Evolutionary conservation across 192 early-diverging fungal genomes (phyloP).

Genomic region (Dissophora ornata): DNA sequence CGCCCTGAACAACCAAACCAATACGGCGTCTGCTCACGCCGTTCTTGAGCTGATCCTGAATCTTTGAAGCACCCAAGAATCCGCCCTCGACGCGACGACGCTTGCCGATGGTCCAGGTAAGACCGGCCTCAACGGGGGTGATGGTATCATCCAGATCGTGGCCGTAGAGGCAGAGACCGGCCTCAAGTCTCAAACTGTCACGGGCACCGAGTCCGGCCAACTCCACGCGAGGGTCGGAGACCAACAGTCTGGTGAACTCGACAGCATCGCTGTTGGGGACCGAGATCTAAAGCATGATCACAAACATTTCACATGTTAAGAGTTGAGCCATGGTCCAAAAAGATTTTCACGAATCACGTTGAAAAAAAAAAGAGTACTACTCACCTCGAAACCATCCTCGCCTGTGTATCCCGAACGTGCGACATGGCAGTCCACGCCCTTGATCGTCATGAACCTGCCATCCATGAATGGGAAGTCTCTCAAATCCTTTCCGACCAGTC

Average conservation of each 20-base stretch:
- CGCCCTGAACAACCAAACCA: conserved; percentile 91
- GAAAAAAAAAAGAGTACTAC: conserved; percentile 7
- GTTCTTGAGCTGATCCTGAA: conserved; percentile 88
- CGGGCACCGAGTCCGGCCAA: conserved; percentile 95
- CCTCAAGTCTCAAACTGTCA: conserved; percentile 95
- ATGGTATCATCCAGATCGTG: conserved; percentile 93
- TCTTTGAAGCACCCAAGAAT: conserved; percentile 89
- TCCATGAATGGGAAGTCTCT: conserved; percentile 92
- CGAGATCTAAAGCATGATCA: conserved; percentile 70
- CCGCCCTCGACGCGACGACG: conserved; percentile 88
- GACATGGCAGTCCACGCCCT: conserved; percentile 85
- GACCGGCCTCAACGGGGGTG: conserved; percentile 91
- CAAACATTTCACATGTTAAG: too few species aligned
- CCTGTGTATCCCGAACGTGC: conserved; percentile 98
- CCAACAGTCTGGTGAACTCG: conserved; percentile 72
- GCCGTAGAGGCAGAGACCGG: conserved; percentile 97
- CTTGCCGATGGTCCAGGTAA: conserved; percentile 96
- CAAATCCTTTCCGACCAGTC: conserved; percentile 67
- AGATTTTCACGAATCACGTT: too few species aligned
- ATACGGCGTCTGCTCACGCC: conserved; percentile 84
- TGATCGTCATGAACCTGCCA: conserved; percentile 74
- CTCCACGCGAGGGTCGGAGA: conserved; percentile 81
- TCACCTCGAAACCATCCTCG: conserved; percentile 97
- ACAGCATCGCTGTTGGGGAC: conserved; percentile 80
- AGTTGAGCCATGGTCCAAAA: too few species aligned